phyloP scores from a whole-genome alignment of 495 filamentous ascomycete species.

The Pseudoneurospora amorphoporcata region DNA sequence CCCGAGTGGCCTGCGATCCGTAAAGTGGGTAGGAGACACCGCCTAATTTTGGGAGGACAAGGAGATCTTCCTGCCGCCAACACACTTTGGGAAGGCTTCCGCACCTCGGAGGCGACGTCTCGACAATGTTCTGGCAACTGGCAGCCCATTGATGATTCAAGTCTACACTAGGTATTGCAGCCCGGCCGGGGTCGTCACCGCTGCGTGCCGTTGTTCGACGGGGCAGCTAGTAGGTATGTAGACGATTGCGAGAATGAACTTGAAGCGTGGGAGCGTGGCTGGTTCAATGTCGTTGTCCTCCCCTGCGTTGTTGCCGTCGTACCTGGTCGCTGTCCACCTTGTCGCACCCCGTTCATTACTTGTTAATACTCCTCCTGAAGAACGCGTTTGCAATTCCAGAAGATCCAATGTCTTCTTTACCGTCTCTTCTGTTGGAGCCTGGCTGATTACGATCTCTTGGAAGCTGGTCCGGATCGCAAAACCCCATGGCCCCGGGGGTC shows the following conservation, averaged over 20 bases:
- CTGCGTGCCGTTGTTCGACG: not conserved
- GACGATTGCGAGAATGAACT: not conserved
- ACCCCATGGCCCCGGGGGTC: not conserved
- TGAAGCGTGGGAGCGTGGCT: not conserved
- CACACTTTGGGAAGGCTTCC: conserved; percentile 4
- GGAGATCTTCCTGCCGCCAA: conserved; percentile 28
- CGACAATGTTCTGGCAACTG: not conserved
- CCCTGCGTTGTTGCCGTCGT: not conserved
- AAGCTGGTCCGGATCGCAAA: not conserved
- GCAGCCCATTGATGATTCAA: not conserved
- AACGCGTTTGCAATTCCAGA: not conserved
- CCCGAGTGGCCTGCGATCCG: not conserved
- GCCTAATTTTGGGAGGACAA: conserved; percentile 27
- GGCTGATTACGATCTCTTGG: not conserved
- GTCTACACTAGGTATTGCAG: not conserved
- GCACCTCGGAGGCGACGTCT: not conserved
- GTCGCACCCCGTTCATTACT: not conserved
- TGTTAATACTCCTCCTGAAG: not conserved
- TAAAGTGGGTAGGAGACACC: conserved; percentile 20
- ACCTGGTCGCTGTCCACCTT: not conserved
- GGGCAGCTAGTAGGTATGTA: not conserved
- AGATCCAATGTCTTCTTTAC: not conserved
- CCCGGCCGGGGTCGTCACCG: not conserved
- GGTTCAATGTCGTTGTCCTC: not conserved
- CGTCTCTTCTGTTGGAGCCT: not conserved